Conservation (phyloP, 179 eudicot species). For the Amaranthus tricolor region DNA sequence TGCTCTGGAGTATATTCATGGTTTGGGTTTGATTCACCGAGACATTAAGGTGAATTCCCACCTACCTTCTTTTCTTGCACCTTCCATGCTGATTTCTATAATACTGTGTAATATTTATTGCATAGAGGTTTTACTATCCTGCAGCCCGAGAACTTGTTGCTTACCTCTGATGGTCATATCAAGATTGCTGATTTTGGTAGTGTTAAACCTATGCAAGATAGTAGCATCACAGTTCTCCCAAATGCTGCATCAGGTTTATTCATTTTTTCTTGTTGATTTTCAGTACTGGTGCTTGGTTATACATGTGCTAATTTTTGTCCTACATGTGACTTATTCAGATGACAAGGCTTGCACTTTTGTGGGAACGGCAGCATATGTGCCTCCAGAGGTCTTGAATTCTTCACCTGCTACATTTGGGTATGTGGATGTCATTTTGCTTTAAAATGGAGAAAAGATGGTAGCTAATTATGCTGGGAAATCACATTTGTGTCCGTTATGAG, state of each 20-base stretch:
- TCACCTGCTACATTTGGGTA: slow-evolving; percentile 99
- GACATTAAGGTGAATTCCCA: slow-evolving; percentile 73
- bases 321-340: slow-evolving; percentile 42
- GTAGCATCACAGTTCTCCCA: slow-evolving; percentile 86
- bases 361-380: slow-evolving; percentile 98
- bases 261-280: not conserved
- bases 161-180: slow-evolving; percentile 87
- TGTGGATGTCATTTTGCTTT: slow-evolving; percentile 19
- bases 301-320: slow-evolving; percentile 1
- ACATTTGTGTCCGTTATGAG: not conserved
- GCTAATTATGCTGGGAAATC: slow-evolving; percentile 1
- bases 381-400: slow-evolving; percentile 95
- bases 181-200: slow-evolving; percentile 97
- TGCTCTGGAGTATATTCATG: slow-evolving; percentile 90
- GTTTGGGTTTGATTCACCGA: slow-evolving; percentile 88
- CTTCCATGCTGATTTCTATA: slow-evolving; percentile 1
- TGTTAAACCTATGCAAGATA: slow-evolving; percentile 95
- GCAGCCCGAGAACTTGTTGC: slow-evolving; percentile 97
- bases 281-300: not conserved
- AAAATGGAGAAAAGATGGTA: not conserved
- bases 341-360: slow-evolving; percentile 99
- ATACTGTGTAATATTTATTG: not conserved
- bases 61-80: not conserved
- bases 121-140: slow-evolving; percentile 27
- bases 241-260: slow-evolving; percentile 85